Conservation (phyloP, 2,329 filamentous ascomycete species). For the Diaporthe sp. region DNA sequence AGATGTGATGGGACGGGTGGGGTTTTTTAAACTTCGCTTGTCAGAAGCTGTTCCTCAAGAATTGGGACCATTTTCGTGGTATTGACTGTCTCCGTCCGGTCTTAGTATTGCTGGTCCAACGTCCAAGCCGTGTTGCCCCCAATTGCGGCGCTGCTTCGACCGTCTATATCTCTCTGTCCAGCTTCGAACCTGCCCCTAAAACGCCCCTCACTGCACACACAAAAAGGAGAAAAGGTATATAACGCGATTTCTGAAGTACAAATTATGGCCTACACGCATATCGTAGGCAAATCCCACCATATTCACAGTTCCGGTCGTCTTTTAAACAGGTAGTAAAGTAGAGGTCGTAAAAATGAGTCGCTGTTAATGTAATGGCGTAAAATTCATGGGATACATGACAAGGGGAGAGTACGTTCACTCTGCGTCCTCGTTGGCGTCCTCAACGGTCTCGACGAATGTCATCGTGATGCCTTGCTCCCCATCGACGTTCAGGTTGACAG, state of each 20-base stretch:
- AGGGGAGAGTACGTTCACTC: slow-evolving; percentile 6
- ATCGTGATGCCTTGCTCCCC: slow-evolving; percentile 59
- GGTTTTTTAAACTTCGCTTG: background rate
- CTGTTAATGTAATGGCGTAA: background rate
- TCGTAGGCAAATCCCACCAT: slow-evolving; percentile 1
- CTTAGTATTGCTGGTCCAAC: background rate
- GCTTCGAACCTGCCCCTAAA: background rate
- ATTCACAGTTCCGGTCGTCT: slow-evolving; percentile 17
- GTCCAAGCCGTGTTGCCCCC: slow-evolving; percentile 5
- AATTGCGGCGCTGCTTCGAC: slow-evolving; percentile 1
- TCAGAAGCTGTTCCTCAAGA: background rate
- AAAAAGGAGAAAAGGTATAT: slow-evolving; percentile 2
- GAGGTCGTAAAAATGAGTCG: slow-evolving; percentile 16
- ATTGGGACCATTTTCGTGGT: background rate
- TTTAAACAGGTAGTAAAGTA: slow-evolving; percentile 1
- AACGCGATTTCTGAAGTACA: slow-evolving; percentile 4
- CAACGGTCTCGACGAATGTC: slow-evolving; percentile 59
- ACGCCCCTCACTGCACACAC: slow-evolving; percentile 5
- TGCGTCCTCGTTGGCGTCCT: slow-evolving; percentile 45
- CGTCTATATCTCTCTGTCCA: slow-evolving; percentile 11
- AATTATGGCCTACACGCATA: slow-evolving; percentile 19
- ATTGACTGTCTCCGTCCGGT: slow-evolving; percentile 1
- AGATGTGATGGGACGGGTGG: background rate
- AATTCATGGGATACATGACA: background rate
- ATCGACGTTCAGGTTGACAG: slow-evolving; percentile 59